Conservation (phyloP, 1,284 basidiomycete species). For the Flammula alnicola region DNA sequence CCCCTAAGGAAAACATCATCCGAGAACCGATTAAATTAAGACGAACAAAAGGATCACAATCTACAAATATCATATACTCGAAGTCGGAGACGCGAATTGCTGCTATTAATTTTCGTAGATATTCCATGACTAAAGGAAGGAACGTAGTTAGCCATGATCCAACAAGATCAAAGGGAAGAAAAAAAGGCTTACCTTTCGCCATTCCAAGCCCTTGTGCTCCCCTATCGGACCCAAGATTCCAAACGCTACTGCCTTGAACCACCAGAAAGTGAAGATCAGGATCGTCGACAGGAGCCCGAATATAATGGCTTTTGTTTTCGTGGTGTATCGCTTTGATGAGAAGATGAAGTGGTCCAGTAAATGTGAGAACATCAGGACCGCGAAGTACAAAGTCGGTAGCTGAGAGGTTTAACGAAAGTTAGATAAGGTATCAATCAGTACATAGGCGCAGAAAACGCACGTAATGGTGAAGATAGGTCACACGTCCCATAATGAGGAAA, state of each 20-base stretch:
- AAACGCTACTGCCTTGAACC: constrained; percentile 90
- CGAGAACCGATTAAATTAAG: constrained; percentile 1
- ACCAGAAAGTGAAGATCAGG: constrained; percentile 88
- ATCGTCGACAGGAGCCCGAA: constrained; percentile 67
- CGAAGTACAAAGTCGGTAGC: constrained; percentile 96
- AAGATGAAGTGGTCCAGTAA: constrained; percentile 93
- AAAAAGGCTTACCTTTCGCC: constrained; percentile 71
- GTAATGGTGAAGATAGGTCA: constrained; percentile 91
- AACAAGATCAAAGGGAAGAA: constrained; percentile 10
- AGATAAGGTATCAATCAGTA: not conserved
- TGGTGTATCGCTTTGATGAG: constrained; percentile 65
- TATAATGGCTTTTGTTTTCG: constrained; percentile 68
- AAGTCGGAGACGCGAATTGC: too few relatives aligned
- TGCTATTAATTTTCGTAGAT: constrained; percentile 39
- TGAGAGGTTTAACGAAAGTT: constrained; percentile 34
- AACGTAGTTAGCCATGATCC: constrained; percentile 1
- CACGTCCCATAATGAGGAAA: constrained; percentile 95
- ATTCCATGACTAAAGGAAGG: constrained; percentile 42
- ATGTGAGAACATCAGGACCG: constrained; percentile 91
- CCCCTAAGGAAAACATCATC: not conserved
- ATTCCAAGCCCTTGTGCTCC: constrained; percentile 78
- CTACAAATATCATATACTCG: constrained; percentile 1
- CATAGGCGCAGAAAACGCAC: constrained; percentile 44
- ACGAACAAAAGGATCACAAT: constrained; percentile 2
- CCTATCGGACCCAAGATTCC: constrained; percentile 87